Conservation (phyloP, 1,284 basidiomycete species). For the Ceratobasidium sp. region DNA sequence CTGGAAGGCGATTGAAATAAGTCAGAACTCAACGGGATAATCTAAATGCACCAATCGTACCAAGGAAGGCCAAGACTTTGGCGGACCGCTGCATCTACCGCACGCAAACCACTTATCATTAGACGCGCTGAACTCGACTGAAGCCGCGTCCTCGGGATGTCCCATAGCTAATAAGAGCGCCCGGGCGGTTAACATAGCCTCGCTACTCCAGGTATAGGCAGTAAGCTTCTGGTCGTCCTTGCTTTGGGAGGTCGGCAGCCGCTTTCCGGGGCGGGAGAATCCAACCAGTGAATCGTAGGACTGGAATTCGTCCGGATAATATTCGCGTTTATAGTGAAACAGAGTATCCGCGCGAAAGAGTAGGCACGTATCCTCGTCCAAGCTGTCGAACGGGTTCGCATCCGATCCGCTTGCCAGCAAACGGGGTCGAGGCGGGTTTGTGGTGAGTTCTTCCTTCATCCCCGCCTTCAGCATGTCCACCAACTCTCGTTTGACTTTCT, state of each 20-base stretch:
- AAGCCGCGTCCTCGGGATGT: not conserved
- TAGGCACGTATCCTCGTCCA: constrained; percentile 8
- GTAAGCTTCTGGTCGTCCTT: not conserved
- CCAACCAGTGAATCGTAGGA: constrained; percentile 12
- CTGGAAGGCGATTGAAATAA: not conserved
- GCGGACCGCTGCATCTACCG: not conserved
- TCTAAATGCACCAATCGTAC: not conserved
- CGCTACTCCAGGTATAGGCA: not conserved
- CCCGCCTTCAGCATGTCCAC: not conserved
- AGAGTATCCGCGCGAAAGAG: constrained; percentile 10
- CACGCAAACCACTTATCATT: constrained; percentile 6
- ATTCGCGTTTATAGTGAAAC: not conserved
- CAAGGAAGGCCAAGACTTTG: not conserved
- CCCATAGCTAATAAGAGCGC: not conserved
- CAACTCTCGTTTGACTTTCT: not conserved
- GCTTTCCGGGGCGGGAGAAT: not conserved
- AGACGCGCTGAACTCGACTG: not conserved
- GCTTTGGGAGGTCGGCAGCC: not conserved
- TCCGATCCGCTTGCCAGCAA: not conserved
- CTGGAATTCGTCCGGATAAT: not conserved
- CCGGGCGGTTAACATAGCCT: not conserved
- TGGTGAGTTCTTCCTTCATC: not conserved
- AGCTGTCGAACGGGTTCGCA: not conserved
- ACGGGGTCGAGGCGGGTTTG: not conserved
- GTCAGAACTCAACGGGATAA: not conserved